Conservation (phyloP, 2,329 filamentous ascomycete species). For the Talaromyces sp. region DNA sequence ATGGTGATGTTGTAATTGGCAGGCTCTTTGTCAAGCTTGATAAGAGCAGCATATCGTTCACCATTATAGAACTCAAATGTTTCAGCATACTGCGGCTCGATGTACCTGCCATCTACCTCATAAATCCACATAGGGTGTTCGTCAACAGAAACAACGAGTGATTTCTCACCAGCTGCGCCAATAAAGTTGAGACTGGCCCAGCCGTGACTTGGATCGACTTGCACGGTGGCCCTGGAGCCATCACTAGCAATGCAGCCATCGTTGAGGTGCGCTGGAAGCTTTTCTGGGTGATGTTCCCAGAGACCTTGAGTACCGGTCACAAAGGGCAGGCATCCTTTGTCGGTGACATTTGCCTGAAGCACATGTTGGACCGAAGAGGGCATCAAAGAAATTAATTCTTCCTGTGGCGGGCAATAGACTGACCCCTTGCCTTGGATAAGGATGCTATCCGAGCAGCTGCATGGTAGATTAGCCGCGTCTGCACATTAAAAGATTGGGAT, state of each 20-base stretch:
- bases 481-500: neutral
- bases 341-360: constrained; percentile 24
- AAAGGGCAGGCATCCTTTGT: constrained; percentile 19
- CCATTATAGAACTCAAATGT: constrained; percentile 35
- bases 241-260: constrained; percentile 22
- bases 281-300: constrained; percentile 16
- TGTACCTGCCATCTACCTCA: constrained; percentile 43
- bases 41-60: constrained; percentile 40
- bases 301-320: constrained; percentile 14
- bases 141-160: constrained; percentile 42
- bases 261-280: constrained; percentile 18
- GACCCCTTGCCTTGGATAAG: constrained; percentile 58
- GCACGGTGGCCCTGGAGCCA: constrained; percentile 28
- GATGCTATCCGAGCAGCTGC: constrained; percentile 59
- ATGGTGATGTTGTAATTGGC: constrained; percentile 57
- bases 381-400: constrained; percentile 15
- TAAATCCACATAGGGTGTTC: constrained; percentile 46
- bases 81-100: constrained; percentile 40
- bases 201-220: constrained; percentile 31
- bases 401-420: constrained; percentile 16
- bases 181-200: constrained; percentile 42
- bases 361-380: constrained; percentile 5
- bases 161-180: constrained; percentile 31
- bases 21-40: constrained; percentile 44
- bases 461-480: constrained; percentile 1